Evolutionary conservation across 1,139 yeast species (phyloP).

Genomic region (Candida tetrigidarum): DNA sequence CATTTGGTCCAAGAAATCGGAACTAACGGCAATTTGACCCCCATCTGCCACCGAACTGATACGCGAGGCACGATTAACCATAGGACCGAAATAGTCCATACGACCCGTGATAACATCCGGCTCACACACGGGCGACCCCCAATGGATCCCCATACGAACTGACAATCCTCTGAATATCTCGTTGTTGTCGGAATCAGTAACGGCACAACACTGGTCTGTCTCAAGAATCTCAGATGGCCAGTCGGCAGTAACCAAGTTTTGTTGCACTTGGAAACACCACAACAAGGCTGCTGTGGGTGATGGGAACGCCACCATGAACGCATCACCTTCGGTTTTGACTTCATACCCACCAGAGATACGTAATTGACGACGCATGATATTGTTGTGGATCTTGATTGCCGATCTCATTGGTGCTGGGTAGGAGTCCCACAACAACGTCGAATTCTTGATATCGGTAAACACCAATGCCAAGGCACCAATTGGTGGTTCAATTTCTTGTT

Average conservation of each 20-base stretch:
- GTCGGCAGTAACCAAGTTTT: conserved; percentile 77
- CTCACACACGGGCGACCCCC: conserved; percentile 98
- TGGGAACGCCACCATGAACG: conserved; percentile 98
- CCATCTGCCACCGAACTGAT: conserved; percentile 97
- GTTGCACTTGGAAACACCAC: conserved; percentile 96
- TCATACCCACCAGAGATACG: conserved; percentile 96
- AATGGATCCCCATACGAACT: conserved; percentile 97
- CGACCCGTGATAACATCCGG: conserved; percentile 92
- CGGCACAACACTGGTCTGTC: conserved; percentile 82
- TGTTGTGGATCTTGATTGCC: conserved; percentile 92
- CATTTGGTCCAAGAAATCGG: conserved; percentile 79
- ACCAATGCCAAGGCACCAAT: conserved; percentile 94
- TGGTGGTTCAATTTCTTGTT: conserved; percentile 95
- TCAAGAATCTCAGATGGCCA: conserved; percentile 96
- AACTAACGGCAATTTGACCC: conserved; percentile 90
- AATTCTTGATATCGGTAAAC: conserved; percentile 95
- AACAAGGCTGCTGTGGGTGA: conserved; percentile 87
- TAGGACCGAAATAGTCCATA: conserved; percentile 99
- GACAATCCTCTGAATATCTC: conserved; percentile 84
- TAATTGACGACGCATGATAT: conserved; percentile 91
- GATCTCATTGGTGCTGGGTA: conserved; percentile 95
- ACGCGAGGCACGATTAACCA: conserved; percentile 95
- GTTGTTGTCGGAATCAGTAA: conserved; percentile 67
- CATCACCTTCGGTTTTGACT: conserved; percentile 99
- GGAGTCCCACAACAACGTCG: conserved; percentile 92